Evolutionary conservation across 2,329 filamentous ascomycete species (phyloP), one percentile per base, ranked within the genome.

Genomic region (Penicillium sp.): DNA sequence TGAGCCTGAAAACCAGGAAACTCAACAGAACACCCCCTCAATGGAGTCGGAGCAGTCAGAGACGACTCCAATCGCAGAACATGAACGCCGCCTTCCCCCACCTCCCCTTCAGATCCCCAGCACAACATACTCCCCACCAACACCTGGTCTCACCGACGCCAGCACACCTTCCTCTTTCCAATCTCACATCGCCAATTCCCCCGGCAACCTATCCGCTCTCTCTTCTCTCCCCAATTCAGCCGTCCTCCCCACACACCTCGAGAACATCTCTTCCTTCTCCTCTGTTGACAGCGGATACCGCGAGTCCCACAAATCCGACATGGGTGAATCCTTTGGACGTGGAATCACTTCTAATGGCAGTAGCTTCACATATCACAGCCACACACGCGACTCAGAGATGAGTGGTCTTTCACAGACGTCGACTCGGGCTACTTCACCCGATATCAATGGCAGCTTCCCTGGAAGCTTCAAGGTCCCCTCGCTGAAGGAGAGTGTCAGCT

Each of bases 381-480:
- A 80, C 63, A 75, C 81, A 52, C 86, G 89, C 31, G 88, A 91
- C 63, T 96, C 92, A 0, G 90, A 92, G 66, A 83, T 84, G 45
- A 96, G 90, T 71, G 80, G 90, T 29, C 71, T 91, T 2, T 97
- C 93, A 1, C 87, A 88, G 67, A 87, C 86, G 1, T 96, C 92
- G 1, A 97, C 92, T 2, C 81, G 92, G 52, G 92, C 92, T 14
- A 96, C 92, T 1, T 96, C 92, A 0, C 92, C 92, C 1, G 92
- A 96, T 62, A 76, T 79, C 73, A 81, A 65, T 65, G 79, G 61
- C 69, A 80, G 39, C 78, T 75, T 53, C 81, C 83, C 24, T 80
- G 79, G 59, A 68, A 80, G 41, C 78, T 75, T 53, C 81, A 83
- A 29, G 80, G 82, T 60, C 80, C 83, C 84, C 10, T 89, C 85